phyloP scores from a whole-genome alignment of 2,329 filamentous ascomycete species.

The Paracamarosporium sp. region DNA sequence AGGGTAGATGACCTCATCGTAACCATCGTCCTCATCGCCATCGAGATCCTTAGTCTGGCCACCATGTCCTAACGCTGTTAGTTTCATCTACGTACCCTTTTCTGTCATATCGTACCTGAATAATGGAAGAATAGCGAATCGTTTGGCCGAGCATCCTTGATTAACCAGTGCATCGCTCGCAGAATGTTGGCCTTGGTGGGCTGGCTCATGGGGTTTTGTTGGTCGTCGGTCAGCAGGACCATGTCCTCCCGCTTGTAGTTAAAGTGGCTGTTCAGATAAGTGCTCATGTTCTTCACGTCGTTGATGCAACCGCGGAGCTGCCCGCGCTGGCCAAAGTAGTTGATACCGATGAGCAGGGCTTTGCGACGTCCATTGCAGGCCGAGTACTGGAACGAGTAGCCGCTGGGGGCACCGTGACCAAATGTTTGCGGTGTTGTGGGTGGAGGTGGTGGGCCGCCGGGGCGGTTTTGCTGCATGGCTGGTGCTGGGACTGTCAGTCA shows the following conservation, averaged over 20 bases:
- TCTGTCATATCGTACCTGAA: slow-evolving; percentile 68
- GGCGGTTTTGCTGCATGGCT: background rate
- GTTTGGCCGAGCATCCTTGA: slow-evolving; percentile 90
- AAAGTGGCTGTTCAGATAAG: slow-evolving; percentile 86
- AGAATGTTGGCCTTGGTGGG: slow-evolving; percentile 95
- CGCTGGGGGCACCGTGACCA: slow-evolving; percentile 76
- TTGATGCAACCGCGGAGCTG: slow-evolving; percentile 95
- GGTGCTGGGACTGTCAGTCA: slow-evolving; percentile 44
- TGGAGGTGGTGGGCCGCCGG: slow-evolving; percentile 68
- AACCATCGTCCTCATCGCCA: slow-evolving; percentile 81
- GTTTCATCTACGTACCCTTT: background rate
- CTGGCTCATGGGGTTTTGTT: slow-evolving; percentile 96
- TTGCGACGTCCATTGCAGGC: slow-evolving; percentile 88
- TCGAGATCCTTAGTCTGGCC: slow-evolving; percentile 82
- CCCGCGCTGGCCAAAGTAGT: slow-evolving; percentile 92
- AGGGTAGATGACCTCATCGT: slow-evolving; percentile 84
- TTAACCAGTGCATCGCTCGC: slow-evolving; percentile 96
- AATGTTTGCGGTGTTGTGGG: slow-evolving; percentile 61
- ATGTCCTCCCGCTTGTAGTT: slow-evolving; percentile 95
- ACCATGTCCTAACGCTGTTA: slow-evolving; percentile 68
- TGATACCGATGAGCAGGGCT: slow-evolving; percentile 91
- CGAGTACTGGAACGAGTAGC: slow-evolving; percentile 89
- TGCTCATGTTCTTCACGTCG: slow-evolving; percentile 96
- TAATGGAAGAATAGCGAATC: slow-evolving; percentile 98
- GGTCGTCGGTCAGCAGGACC: slow-evolving; percentile 95